Evolutionary conservation across 2,329 filamentous ascomycete species (phyloP).

Genomic region (Sclerotinia nivalis): DNA sequence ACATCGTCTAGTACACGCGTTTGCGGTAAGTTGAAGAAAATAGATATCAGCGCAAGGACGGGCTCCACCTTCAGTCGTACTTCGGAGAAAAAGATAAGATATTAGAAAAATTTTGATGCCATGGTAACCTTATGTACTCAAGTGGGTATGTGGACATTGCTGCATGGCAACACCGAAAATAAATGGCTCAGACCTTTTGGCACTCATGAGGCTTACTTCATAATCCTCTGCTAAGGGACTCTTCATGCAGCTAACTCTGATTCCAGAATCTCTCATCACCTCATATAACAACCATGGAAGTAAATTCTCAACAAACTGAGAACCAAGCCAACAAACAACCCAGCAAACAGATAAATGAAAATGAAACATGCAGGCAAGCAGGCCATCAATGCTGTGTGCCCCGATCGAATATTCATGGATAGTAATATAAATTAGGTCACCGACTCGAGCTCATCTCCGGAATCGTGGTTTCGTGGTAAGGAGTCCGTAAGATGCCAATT

Average conservation of each 20-base stretch:
- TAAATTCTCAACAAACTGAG: not conserved
- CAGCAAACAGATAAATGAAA: not conserved
- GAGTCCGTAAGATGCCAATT: not conserved
- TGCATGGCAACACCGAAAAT: not conserved
- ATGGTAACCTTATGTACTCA: not conserved
- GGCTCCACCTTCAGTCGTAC: not conserved
- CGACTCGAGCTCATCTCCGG: conserved; percentile 11
- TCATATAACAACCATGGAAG: not conserved
- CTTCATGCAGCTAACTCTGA: conserved; percentile 2
- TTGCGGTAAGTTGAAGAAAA: not conserved
- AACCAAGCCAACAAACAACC: not conserved
- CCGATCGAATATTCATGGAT: not conserved
- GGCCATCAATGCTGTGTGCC: conserved; percentile 4
- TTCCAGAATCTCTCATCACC: not conserved
- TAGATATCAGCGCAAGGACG: not conserved
- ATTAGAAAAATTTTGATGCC: not conserved
- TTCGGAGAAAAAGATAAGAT: conserved; percentile 18
- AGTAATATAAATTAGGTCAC: not conserved
- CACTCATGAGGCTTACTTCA: conserved; percentile 10
- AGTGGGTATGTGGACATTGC: conserved; percentile 7
- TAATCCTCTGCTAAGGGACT: not conserved
- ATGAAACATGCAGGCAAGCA: not conserved
- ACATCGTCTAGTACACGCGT: not conserved
- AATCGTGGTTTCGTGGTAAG: conserved; percentile 1
- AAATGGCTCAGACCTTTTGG: conserved; percentile 11